Conservation (phyloP, 1,284 basidiomycete genomes). For the Somion occarium region DNA sequence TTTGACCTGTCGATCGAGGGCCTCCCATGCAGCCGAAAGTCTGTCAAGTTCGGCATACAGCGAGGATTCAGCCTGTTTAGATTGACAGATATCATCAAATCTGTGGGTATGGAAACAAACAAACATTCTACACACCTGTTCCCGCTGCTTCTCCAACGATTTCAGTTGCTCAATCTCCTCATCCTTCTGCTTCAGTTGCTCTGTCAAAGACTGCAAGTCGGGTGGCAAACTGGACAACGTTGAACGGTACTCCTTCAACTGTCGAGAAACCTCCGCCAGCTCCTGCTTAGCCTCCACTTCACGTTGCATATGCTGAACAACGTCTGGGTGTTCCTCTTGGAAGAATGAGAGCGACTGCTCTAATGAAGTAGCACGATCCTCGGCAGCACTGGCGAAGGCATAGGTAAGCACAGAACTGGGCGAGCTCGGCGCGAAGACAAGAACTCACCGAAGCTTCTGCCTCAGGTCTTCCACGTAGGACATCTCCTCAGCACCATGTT, state of each 20-base stretch:
- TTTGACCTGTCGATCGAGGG: conserved; percentile 78
- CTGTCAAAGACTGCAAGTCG: conserved; percentile 47
- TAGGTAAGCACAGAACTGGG: conserved; percentile 7
- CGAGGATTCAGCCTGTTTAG: conserved; percentile 68
- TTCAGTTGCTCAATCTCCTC: conserved; percentile 55
- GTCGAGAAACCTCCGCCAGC: conserved; percentile 38
- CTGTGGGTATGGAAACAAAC: not conserved
- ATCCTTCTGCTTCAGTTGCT: conserved; percentile 60
- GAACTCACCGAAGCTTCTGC: conserved; percentile 52
- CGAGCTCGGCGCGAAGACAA: conserved; percentile 5
- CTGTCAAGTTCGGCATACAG: conserved; percentile 86
- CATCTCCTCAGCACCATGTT: conserved; percentile 48
- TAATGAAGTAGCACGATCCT: conserved; percentile 45
- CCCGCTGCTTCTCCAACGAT: conserved; percentile 49
- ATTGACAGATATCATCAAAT: not conserved
- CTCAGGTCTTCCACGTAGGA: conserved; percentile 65
- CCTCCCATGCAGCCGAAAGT: conserved; percentile 84
- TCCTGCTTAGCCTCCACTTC: conserved; percentile 53
- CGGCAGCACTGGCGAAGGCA: conserved; percentile 43
- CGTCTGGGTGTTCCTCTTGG: conserved; percentile 43
- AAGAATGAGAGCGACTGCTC: conserved; percentile 45
- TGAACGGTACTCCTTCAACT: conserved; percentile 58
- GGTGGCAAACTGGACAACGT: conserved; percentile 39
- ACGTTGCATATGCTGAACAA: conserved; percentile 39
- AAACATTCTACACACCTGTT: too few species aligned